Conservation (phyloP, 768 basidiomycete species). For the Mycena filopes region DNA sequence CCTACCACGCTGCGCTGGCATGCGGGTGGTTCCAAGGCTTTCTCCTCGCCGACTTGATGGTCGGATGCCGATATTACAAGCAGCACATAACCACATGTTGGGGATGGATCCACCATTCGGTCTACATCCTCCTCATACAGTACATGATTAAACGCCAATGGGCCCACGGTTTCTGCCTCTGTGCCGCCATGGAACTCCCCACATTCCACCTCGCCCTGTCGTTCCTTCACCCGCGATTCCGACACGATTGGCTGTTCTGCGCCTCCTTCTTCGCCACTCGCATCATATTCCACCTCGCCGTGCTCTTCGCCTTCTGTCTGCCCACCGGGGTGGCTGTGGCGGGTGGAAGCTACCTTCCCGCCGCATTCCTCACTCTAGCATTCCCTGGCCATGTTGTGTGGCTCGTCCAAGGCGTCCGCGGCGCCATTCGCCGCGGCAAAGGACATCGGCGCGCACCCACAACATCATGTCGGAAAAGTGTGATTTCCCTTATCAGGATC, state of each 20-base stretch:
- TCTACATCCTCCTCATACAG: slow-evolving; percentile 55
- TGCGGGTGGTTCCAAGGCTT: slow-evolving; percentile 59
- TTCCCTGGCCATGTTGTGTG: slow-evolving; percentile 18
- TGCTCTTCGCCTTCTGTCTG: not conserved
- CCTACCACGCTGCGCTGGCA: slow-evolving; percentile 37
- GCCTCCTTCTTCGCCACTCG: slow-evolving; percentile 14
- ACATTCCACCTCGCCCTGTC: slow-evolving; percentile 12
- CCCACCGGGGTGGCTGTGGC: not conserved
- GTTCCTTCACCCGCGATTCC: slow-evolving; percentile 21
- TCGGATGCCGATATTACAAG: slow-evolving; percentile 59
- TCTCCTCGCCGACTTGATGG: slow-evolving; percentile 54
- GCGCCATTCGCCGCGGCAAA: slow-evolving; percentile 14
- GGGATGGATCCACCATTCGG: slow-evolving; percentile 65
- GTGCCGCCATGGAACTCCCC: slow-evolving; percentile 56
- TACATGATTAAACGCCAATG: slow-evolving; percentile 46
- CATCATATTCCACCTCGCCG: slow-evolving; percentile 13
- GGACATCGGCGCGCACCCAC: too few species aligned
- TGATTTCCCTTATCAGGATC: too few species aligned
- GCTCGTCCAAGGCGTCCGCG: slow-evolving; percentile 21
- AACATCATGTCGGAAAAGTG: too few species aligned
- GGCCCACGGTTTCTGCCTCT: slow-evolving; percentile 56
- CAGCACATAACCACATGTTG: slow-evolving; percentile 59
- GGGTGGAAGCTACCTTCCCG: slow-evolving; percentile 9
- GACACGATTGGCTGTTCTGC: slow-evolving; percentile 17
- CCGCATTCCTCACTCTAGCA: not conserved